These are phyloP conservation scores for Coniochaeta sp. DNA, from an alignment of 2,329 filamentous ascomycete species.

Conservation along the genomic window DNA sequence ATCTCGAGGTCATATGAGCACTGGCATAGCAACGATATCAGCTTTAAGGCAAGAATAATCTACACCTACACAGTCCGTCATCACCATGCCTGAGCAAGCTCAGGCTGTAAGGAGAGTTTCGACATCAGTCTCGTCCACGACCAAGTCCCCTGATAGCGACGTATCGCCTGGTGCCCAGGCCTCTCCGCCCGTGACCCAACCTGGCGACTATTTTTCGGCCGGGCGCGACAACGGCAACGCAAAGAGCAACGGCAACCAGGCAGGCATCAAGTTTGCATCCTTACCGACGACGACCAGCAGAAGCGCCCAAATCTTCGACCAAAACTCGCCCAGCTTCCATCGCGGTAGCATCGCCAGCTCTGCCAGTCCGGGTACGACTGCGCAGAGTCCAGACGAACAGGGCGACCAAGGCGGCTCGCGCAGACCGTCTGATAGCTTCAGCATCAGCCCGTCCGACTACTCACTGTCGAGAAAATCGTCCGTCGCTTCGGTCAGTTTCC, in stretches of 20 bases:
- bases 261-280: background rate
- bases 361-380: background rate
- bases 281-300: slow-evolving; percentile 1
- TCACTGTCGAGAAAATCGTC: slow-evolving; percentile 35
- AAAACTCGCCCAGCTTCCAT: background rate
- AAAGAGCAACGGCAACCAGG: background rate
- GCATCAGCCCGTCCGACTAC: slow-evolving; percentile 23
- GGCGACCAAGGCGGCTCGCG: slow-evolving; percentile 4
- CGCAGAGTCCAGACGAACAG: background rate
- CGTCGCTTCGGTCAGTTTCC: slow-evolving; percentile 39
- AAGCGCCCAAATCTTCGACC: slow-evolving; percentile 1
- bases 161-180: slow-evolving; percentile 32
- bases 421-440: slow-evolving; percentile 20
- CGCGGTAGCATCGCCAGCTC: background rate
- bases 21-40: slow-evolving; percentile 19
- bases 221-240: background rate
- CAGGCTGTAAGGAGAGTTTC: background rate
- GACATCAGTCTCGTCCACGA: background rate
- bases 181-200: slow-evolving; percentile 16
- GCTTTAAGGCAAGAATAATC: slow-evolving; percentile 2
- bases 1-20: slow-evolving; percentile 30
- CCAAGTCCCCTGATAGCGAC: slow-evolving; percentile 26
- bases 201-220: slow-evolving; percentile 17
- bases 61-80: slow-evolving; percentile 4
- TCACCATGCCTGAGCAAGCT: slow-evolving; percentile 3